Conservation (phyloP, 2,329 filamentous ascomycete species). For the Passalora sequoiae region DNA sequence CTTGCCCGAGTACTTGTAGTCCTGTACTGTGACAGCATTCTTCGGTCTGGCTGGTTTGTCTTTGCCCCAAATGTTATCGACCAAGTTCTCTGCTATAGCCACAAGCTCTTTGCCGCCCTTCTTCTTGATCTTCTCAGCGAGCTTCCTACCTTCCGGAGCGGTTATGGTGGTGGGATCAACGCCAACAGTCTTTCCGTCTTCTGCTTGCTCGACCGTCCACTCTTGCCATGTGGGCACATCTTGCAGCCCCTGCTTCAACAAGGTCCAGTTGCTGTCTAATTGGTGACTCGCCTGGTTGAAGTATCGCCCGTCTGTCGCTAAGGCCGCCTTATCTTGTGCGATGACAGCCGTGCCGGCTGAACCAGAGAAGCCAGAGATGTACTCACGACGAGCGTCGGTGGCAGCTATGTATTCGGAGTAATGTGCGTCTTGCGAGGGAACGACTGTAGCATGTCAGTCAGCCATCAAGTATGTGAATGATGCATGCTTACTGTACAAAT, state of each 20-base stretch:
- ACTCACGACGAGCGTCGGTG: constrained; percentile 87
- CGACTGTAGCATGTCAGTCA: constrained; percentile 56
- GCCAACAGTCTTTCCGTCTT: constrained; percentile 79
- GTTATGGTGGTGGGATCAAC: constrained; percentile 88
- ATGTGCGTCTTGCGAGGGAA: constrained; percentile 95
- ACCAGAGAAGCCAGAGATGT: constrained; percentile 88
- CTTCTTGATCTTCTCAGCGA: constrained; percentile 81
- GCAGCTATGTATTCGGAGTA: constrained; percentile 96
- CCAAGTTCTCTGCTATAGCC: constrained; percentile 72
- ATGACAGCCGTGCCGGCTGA: constrained; percentile 91
- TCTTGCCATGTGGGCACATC: constrained; percentile 97
- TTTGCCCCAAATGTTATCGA: constrained; percentile 83
- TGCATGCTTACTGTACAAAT: constrained; percentile 74
- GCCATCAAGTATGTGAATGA: constrained; percentile 26
- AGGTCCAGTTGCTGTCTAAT: constrained; percentile 82
- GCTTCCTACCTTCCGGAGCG: constrained; percentile 63
- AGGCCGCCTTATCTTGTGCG: constrained; percentile 75
- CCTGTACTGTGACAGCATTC: constrained; percentile 68
- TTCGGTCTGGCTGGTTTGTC: constrained; percentile 68
- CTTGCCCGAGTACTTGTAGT: constrained; percentile 72
- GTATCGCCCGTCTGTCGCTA: constrained; percentile 94
- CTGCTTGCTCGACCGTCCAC: constrained; percentile 80
- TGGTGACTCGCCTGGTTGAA: constrained; percentile 95
- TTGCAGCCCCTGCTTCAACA: constrained; percentile 88
- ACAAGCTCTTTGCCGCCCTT: constrained; percentile 72